A percentile compares a stretch with the other conserved stretches of the same genome.
These are phyloP conservation scores for Coleophoma cylindrospora DNA, from an alignment of 2,329 filamentous ascomycete genomes.

Conservation along the genomic window DNA sequence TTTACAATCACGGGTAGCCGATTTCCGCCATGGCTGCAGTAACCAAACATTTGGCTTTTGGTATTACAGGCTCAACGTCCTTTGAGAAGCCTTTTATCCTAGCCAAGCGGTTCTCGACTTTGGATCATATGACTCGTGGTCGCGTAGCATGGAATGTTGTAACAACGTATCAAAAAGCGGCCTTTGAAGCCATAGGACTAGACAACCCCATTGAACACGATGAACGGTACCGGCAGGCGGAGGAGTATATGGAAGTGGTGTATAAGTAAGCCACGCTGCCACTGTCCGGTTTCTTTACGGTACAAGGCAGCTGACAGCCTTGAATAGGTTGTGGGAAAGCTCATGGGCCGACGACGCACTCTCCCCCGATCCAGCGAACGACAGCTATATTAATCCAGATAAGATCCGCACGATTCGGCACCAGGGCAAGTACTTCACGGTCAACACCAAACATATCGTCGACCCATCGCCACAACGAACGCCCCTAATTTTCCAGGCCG, in stretches of 20 bases:
- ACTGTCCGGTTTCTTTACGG: too few relatives aligned
- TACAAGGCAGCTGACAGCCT: too few relatives aligned
- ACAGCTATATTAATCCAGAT: background rate
- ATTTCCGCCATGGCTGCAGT: constrained; percentile 64
- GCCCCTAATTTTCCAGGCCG: constrained; percentile 63
- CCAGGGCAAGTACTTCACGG: constrained; percentile 50
- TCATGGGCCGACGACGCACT: constrained; percentile 62
- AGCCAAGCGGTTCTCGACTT: constrained; percentile 57
- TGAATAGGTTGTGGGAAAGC: constrained; percentile 48
- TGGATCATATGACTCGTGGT: constrained; percentile 62
- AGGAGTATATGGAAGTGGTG: constrained; percentile 59
- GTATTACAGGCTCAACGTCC: constrained; percentile 56
- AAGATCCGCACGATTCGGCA: constrained; percentile 58
- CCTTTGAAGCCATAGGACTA: constrained; percentile 55
- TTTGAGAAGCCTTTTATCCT: constrained; percentile 61
- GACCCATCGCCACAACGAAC: constrained; percentile 62
- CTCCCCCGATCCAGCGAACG: constrained; percentile 26
- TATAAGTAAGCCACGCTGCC: constrained; percentile 40
- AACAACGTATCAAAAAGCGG: constrained; percentile 55
- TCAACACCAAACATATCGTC: constrained; percentile 59
- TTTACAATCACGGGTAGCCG: constrained; percentile 32
- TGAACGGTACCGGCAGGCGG: constrained; percentile 56
- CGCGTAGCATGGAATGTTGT: constrained; percentile 63
- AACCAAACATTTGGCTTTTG: constrained; percentile 60
- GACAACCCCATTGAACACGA: constrained; percentile 56